Conservation (phyloP, 2,329 filamentous ascomycete genomes). For the Epichloe aotearoae region DNA sequence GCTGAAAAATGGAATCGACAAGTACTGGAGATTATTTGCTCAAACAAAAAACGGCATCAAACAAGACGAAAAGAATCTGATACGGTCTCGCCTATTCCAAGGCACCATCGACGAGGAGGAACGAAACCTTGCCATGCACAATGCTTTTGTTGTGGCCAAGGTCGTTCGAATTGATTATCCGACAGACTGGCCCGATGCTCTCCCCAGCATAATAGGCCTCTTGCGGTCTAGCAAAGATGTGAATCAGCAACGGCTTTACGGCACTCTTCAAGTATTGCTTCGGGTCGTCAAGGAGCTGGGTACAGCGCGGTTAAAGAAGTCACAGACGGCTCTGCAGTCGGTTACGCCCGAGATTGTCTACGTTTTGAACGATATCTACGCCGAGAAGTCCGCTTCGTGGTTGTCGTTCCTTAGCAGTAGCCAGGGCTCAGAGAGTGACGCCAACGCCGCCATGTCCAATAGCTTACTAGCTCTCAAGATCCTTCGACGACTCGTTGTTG, state of each 20-base stretch:
- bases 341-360: constrained; percentile 76
- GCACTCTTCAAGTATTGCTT: constrained; percentile 64
- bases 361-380: constrained; percentile 65
- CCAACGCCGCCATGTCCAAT: constrained; percentile 55
- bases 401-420: constrained; percentile 43
- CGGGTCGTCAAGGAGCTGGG: constrained; percentile 85
- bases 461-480: constrained; percentile 70
- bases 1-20: constrained; percentile 92
- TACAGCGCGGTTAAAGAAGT: constrained; percentile 62
- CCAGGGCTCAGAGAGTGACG: constrained; percentile 43
- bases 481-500: constrained; percentile 63
- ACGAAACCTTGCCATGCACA: constrained; percentile 66
- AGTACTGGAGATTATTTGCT: constrained; percentile 67
- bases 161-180: constrained; percentile 84
- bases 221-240: constrained; percentile 41
- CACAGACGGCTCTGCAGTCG: constrained; percentile 62
- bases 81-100: constrained; percentile 62
- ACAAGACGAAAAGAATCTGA: constrained; percentile 60
- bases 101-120: constrained; percentile 68
- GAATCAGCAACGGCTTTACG: constrained; percentile 53
- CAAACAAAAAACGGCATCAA: constrained; percentile 49
- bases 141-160: constrained; percentile 77
- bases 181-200: constrained; percentile 60
- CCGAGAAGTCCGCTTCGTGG: constrained; percentile 60
- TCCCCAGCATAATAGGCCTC: constrained; percentile 47